Base-by-base conservation (phyloP, 345 rosid genomes). In the Pugionium cornutum region DNA sequence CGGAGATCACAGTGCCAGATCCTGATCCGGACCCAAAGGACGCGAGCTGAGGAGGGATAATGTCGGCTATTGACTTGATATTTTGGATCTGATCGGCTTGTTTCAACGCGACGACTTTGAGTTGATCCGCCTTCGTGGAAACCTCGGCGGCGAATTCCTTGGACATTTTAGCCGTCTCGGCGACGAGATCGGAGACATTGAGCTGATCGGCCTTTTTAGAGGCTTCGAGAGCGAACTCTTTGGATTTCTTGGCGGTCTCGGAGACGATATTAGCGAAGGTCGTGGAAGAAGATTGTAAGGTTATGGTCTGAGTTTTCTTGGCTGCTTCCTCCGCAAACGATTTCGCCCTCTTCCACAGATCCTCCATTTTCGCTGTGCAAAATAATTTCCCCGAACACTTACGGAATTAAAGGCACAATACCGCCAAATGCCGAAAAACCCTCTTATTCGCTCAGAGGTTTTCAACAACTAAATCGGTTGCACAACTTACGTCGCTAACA, bases 141-240 rank as follows among this genome's bases (percentile, higher is more conserved):
- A 94, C 98, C 72, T 92, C 98, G 0, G 85, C 67, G 3, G 97
- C 94, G 48, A 92, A 78, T 52, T 89, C 94, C 56, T 86, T 88
- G 4, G 98, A 92, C 53, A 77, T 89, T 66, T 86, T 89, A 33
- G 98, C 84, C 36, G 98, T 92, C 57, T 87, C 97, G 49, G 96
- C 81, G 8, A 92, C 89, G 32, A 89, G 79, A 58, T 92, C 96
- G 46, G 89, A 88, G 74, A 74, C 73, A 60, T 80, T 89, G 73
- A 92, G 59, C 81, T 82, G 92, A 78, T 92, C 97, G 72, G 97
- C 97, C 49, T 89, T 89, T 82, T 86, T 89, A 47, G 98, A 84
- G 25, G 98, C 98, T 68, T 92, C 98, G 9, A 84, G 59, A n/a
- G 97, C 94, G 54, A 92, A 77, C 42, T 89, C 96, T 56, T 88